Conservation (phyloP, 805 yeast species). For the Dipodascus albidus region DNA sequence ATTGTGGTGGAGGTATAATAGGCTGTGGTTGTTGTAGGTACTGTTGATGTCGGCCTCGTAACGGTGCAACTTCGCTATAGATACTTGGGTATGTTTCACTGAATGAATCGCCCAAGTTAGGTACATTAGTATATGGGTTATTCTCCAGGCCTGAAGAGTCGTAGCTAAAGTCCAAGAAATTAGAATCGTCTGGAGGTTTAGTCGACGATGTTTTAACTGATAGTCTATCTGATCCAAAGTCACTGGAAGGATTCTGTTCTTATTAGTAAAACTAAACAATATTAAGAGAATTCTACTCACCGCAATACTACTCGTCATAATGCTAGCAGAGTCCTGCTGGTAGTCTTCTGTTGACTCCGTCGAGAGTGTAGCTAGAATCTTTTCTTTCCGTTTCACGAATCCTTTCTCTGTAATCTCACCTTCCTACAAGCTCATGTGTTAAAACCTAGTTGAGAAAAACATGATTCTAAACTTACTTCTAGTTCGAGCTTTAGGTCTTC, state of each 20-base stretch:
- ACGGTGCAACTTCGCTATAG: neutral
- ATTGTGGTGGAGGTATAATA: neutral
- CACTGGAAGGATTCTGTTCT: neutral
- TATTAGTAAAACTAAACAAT: neutral
- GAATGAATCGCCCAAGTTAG: neutral
- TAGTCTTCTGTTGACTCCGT: neutral
- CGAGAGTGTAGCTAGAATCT: neutral
- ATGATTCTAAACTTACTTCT: constrained; percentile 17
- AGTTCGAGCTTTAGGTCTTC: constrained; percentile 37
- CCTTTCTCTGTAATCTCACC: constrained; percentile 70
- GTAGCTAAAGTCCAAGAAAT: neutral
- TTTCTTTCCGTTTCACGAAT: constrained; percentile 44
- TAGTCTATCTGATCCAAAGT: neutral
- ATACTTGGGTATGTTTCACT: neutral
- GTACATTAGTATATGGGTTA: neutral
- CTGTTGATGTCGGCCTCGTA: neutral
- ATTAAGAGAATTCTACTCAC: too few species aligned
- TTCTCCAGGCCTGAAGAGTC: neutral
- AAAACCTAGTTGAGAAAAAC: neutral
- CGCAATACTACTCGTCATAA: too few species aligned
- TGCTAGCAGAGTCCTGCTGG: neutral
- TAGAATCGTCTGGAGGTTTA: neutral
- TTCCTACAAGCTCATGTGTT: too few species aligned
- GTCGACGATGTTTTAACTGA: neutral
- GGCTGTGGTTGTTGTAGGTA: neutral